These are phyloP conservation scores for Protomyces arabidopsidicola DNA, from an alignment of 1,139 yeast genomes.

Conservation along the genomic window DNA sequence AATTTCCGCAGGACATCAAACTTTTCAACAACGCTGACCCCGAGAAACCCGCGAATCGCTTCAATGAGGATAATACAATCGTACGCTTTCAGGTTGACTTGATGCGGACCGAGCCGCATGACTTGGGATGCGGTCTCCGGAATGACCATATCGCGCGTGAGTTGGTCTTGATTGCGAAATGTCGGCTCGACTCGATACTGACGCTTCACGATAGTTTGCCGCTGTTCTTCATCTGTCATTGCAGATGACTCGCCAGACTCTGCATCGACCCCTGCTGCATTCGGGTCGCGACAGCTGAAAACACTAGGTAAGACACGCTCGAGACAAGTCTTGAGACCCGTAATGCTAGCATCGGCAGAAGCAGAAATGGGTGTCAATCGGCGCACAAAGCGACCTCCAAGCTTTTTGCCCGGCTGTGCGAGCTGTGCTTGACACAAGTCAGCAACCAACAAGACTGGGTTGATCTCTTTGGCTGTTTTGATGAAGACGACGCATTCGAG, in stretches of 20 bases:
- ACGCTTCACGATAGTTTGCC: conserved; percentile 38
- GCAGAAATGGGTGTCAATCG: conserved; percentile 72
- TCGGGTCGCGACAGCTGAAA: conserved; percentile 1
- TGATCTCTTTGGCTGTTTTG: conserved; percentile 70
- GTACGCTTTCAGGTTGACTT: conserved; percentile 73
- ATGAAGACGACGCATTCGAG: conserved; percentile 82
- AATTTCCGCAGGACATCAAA: conserved; percentile 54
- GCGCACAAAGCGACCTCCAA: conserved; percentile 61
- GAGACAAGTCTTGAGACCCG: conserved; percentile 8
- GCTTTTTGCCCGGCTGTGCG: conserved; percentile 48
- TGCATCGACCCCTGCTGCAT: neutral
- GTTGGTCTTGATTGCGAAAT: conserved; percentile 68
- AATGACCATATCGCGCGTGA: conserved; percentile 66
- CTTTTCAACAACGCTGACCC: conserved; percentile 70
- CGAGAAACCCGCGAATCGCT: conserved; percentile 73
- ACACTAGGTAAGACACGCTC: conserved; percentile 1
- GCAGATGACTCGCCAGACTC: conserved; percentile 51
- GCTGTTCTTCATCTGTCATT: conserved; percentile 51
- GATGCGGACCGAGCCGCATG: conserved; percentile 67
- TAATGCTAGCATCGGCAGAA: conserved; percentile 57
- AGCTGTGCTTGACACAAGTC: conserved; percentile 58
- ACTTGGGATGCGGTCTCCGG: conserved; percentile 66
- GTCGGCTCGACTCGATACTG: conserved; percentile 74
- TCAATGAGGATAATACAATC: conserved; percentile 78
- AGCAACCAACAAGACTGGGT: conserved; percentile 66